Evolutionary conservation across 768 basidiomycete species (phyloP), one percentile per base, ranked within the genome.

Genomic region (Hypholoma fasciculare): DNA sequence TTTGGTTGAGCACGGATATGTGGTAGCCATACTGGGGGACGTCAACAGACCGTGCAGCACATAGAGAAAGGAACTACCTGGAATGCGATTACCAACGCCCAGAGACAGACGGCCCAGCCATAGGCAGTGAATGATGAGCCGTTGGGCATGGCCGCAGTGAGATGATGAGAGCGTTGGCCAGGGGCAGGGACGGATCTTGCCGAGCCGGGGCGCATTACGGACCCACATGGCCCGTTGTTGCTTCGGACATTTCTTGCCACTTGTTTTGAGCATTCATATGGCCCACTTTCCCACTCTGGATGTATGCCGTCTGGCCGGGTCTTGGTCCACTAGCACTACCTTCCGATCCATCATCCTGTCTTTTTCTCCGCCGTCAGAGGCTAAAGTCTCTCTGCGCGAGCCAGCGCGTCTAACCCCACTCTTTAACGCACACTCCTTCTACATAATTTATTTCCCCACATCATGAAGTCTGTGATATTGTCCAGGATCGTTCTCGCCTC

Each of bases 1-100:
- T 87, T 69, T 95, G 94, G 70, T 98, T 98, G 58, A 98, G 82
- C 14, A 88, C 88, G 1, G 94, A 91, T 42, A 94, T 92, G 71
- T 96, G 93, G 71, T 90, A 97, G n/a, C 94, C 95, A 74, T 92
- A 93, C 83, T 92, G 38, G 20, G 56, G 23, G 36, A 49, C 37
- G 42, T 49, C 42, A 51, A 62, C 34, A 49, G 49, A 17, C 51
- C 30, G 38, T 4, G 17, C 52, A 46, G 2, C 36, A 20, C 49
- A 20, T 30, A 44, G 14, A 36, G 34, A 6, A n/a, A 62, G 23
- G 47, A 53, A 7, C 59, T 58, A 77, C 79, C 74, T 81, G 81
- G 66, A 91, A 90, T 9, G 87, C 79, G 49, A 78, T 78, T 14
- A 82, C 60, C 47, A 90, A 80, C 12, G 90, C 74, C 90, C 90